Percentiles rank a stretch among this genome's conserved stretches.
phyloP scores from a whole-genome alignment of 345 rosid genomes.

The Nasturtium officinale region DNA sequence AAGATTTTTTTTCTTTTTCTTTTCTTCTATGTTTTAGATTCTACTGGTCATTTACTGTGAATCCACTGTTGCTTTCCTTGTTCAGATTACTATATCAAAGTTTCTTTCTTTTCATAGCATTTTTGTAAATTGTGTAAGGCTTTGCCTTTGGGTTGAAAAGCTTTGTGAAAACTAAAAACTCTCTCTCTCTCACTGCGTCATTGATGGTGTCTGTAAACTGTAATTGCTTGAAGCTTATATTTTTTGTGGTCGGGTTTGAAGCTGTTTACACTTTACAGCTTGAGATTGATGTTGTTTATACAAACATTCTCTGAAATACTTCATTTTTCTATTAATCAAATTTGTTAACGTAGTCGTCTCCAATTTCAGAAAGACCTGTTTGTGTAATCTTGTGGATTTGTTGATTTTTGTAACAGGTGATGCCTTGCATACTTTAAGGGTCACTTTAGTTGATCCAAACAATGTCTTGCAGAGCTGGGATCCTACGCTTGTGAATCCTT shows the following conservation, averaged over 20 bases:
- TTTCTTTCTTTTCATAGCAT: slow-evolving; percentile 21
- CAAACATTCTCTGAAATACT: slow-evolving; percentile 12
- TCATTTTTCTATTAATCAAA: not conserved
- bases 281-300: slow-evolving; percentile 20
- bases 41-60: slow-evolving; percentile 26
- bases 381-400: not conserved
- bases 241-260: slow-evolving; percentile 3
- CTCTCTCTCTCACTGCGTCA: not conserved
- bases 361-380: not conserved
- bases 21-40: not conserved
- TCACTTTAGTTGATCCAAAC: slow-evolving; percentile 77
- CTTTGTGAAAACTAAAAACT: not conserved
- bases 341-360: not conserved
- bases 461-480: slow-evolving; percentile 99
- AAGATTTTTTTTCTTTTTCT: not conserved
- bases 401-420: slow-evolving; percentile 68
- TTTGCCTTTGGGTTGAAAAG: not conserved
- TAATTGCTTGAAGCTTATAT: not conserved
- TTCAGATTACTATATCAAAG: slow-evolving; percentile 15
- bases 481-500: slow-evolving; percentile 94
- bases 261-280: not conserved
- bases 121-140: not conserved
- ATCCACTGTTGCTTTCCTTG: slow-evolving; percentile 16
- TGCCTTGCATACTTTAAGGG: slow-evolving; percentile 84
- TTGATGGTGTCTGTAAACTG: slow-evolving; percentile 15